These are phyloP conservation scores for Globisporangium takayamanum DNA, from an alignment of 352 stramenopile species.

Conservation along the genomic window DNA sequence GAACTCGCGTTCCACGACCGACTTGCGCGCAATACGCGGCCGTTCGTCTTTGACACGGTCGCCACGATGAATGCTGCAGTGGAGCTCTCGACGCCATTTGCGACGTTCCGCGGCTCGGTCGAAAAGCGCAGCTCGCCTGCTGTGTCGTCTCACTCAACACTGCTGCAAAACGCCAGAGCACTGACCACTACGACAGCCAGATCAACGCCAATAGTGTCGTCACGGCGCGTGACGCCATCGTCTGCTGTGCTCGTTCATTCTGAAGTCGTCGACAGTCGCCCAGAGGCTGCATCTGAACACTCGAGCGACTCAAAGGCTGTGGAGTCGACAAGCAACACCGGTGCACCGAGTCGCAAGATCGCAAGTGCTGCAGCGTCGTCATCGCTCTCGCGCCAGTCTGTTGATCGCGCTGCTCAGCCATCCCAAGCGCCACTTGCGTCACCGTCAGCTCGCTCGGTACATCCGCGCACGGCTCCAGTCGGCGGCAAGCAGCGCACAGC, in stretches of 20 bases:
- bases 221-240: no score
- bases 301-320: no score
- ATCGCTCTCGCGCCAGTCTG: not conserved
- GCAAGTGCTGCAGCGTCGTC: conserved; percentile 2
- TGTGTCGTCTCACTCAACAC: not conserved
- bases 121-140: conserved; percentile 1
- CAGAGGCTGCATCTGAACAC: not conserved
- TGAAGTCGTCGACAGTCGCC: no score
- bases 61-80: not conserved
- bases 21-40: conserved; percentile 19
- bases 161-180: not conserved
- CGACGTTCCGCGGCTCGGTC: conserved; percentile 24
- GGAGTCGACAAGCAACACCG: not conserved
- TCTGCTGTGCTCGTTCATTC: no score
- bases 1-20: conserved; percentile 22
- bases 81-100: conserved; percentile 24
- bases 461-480: not conserved
- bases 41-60: conserved; percentile 22
- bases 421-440: no score
- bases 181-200: no score
- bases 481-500: not conserved
- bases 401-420: not conserved
- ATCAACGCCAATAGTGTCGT: no score
- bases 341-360: not conserved
- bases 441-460: not conserved